Base-by-base conservation (phyloP, 202 grass and related monocot genomes). In the Bolboschoenoplectus hybrid region DNA sequence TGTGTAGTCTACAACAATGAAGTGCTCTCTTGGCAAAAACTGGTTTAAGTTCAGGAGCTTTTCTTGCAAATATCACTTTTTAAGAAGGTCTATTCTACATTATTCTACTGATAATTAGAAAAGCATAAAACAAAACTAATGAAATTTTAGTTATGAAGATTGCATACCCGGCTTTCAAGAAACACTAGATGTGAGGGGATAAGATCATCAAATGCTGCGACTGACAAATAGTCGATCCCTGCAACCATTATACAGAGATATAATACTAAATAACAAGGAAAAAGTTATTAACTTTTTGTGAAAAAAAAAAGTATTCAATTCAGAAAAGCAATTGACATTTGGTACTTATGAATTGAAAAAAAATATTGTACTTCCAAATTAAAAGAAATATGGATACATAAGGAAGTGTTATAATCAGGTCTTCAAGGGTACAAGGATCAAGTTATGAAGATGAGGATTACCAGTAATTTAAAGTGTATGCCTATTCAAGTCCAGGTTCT, bases 191-290 rank as follows among this genome's bases (percentile, higher is more conserved):
- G 92, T 13, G 91, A 84, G 5, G 92, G 91, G 78, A 97, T 89
- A 14, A 92, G 87, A 77, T 97, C 95, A 14, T 88, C 92, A 85
- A 85, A 93, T 44, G 92, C 95, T 26, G 89, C 95, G 20, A 91
- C 89, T 9, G 95, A 97, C 47, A 97, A 88, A 82, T 94, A 94
- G 55, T 97, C 95, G 63, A 93, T 45, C 57, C 92, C 91, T 94
- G 80, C 60, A 89, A 49, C 84, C 32, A 0, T 40, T 34, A 40
- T 81, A 84, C 9, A 75, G 20, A 84, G 68, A 64, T 52, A 45
- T 13, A 58, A 19, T 74, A 60, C 8, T 43, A 56, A 35, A 34
- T 3, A 83, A 51, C 46, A 82, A 76, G 43, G 43, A 2, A 44
- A 44, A 3, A 70, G 41, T n/a, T 38, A 34, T 51, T 90, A 92